Evolutionary conservation across 139 green algal genomes (phyloP).

Genomic region (Chlorella vulgaris): DNA sequence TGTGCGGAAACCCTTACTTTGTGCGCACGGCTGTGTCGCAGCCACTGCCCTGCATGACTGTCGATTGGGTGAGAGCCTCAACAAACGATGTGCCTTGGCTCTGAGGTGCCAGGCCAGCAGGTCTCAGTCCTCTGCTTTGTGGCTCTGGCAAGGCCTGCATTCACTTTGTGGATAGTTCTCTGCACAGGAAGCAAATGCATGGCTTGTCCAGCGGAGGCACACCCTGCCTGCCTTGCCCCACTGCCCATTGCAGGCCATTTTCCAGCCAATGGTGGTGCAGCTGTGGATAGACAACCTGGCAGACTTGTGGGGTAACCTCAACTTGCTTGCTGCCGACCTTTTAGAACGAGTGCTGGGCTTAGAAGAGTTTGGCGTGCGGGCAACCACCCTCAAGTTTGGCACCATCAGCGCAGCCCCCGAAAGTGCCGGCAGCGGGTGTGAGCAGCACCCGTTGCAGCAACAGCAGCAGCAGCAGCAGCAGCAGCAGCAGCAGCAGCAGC

Average conservation of each 20-base stretch:
- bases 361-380: slow-evolving; percentile 4
- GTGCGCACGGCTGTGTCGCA: slow-evolving; percentile 6
- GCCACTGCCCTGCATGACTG: slow-evolving; percentile 13
- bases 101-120: background rate
- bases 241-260: slow-evolving; percentile 4
- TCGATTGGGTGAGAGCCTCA: slow-evolving; percentile 11
- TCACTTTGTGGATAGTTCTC: too few species aligned
- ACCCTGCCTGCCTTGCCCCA: background rate
- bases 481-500: too few species aligned
- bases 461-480: too few species aligned
- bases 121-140: too few species aligned
- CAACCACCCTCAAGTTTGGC: slow-evolving; percentile 8
- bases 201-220: too few species aligned
- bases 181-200: too few species aligned
- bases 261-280: background rate
- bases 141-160: too few species aligned
- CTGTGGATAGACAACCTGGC: slow-evolving; percentile 23
- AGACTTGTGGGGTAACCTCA: slow-evolving; percentile 21
- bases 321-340: slow-evolving; percentile 10
- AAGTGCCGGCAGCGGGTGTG: background rate
- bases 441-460: background rate
- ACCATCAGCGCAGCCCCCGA: background rate
- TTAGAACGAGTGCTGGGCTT: background rate
- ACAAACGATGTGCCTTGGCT: too few species aligned
- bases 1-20: slow-evolving; percentile 4